Evolutionary conservation across 345 rosid species (phyloP).

Genomic region (Populus tremula): DNA sequence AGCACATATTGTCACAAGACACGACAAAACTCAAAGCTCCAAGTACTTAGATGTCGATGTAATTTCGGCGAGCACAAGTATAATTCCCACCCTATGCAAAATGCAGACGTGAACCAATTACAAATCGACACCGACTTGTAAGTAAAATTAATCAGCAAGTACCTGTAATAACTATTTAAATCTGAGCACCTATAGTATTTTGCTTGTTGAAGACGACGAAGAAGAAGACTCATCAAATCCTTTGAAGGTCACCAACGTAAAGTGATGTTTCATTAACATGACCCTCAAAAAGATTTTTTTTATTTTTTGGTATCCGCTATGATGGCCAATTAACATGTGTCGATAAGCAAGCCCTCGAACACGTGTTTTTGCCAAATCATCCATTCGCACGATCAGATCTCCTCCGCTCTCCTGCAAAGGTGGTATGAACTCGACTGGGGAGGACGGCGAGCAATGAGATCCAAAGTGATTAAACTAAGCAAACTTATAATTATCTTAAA

Average conservation of each 20-base stretch:
- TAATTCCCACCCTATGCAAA: neutral
- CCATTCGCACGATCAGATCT: slow-evolving; percentile 18
- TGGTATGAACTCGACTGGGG: slow-evolving; percentile 27
- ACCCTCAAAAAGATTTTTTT: neutral
- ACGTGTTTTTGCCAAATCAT: slow-evolving; percentile 30
- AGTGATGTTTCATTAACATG: neutral
- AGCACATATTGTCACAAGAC: neutral
- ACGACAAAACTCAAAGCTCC: neutral
- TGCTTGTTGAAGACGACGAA: neutral
- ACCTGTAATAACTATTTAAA: neutral
- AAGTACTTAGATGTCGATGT: no score
- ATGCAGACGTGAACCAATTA: slow-evolving; percentile 5
- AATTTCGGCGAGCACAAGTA: neutral
- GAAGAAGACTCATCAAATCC: neutral
- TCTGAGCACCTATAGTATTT: neutral
- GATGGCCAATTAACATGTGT: neutral
- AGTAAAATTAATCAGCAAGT: neutral
- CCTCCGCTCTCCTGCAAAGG: neutral
- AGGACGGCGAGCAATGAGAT: neutral
- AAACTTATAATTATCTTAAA: neutral
- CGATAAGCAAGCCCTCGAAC: neutral
- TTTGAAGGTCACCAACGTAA: neutral
- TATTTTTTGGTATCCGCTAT: neutral
- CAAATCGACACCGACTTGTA: neutral
- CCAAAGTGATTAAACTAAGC: neutral